phyloP scores from a whole-genome alignment of 441 rosid genomes.

The Rhodomyrtus psidioides region DNA sequence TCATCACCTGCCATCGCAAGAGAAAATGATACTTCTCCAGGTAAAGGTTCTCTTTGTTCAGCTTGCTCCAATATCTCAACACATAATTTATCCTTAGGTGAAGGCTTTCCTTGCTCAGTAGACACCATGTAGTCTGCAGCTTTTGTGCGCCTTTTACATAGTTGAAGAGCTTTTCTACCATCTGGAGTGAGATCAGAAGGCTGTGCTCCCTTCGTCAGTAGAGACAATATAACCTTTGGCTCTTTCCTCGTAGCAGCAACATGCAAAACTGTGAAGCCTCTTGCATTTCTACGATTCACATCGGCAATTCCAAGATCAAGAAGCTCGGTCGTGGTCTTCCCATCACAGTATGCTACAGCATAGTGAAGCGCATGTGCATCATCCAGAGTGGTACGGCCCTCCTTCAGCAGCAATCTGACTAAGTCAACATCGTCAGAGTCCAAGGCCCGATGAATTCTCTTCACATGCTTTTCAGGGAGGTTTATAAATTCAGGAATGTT shows the following conservation, averaged over 20 bases:
- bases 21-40: conserved; percentile 55
- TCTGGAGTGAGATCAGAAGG: conserved; percentile 53
- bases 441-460: conserved; percentile 60
- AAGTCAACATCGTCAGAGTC: conserved; percentile 88
- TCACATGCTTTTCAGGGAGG: conserved; percentile 44
- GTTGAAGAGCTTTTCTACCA: conserved; percentile 67
- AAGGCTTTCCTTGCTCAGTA: conserved; percentile 52
- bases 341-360: conserved; percentile 72
- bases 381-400: conserved; percentile 56
- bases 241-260: conserved; percentile 77
- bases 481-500: conserved; percentile 18
- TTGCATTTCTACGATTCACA: conserved; percentile 47
- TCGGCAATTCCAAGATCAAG: conserved; percentile 71
- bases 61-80: conserved; percentile 78
- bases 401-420: conserved; percentile 66
- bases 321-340: conserved; percentile 58
- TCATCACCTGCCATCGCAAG: conserved; percentile 66
- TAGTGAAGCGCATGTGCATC: conserved; percentile 74
- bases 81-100: conserved; percentile 59
- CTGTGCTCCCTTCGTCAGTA: conserved; percentile 70
- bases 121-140: conserved; percentile 39
- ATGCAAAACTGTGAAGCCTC: conserved; percentile 78
- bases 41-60: conserved; percentile 36
- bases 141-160: conserved; percentile 51
- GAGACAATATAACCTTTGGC: conserved; percentile 64